Percentiles rank a stretch among this genome's conserved stretches.
Evolutionary conservation across 495 filamentous ascomycete genomes (phyloP).

Genomic region (Penicillium steckii): DNA sequence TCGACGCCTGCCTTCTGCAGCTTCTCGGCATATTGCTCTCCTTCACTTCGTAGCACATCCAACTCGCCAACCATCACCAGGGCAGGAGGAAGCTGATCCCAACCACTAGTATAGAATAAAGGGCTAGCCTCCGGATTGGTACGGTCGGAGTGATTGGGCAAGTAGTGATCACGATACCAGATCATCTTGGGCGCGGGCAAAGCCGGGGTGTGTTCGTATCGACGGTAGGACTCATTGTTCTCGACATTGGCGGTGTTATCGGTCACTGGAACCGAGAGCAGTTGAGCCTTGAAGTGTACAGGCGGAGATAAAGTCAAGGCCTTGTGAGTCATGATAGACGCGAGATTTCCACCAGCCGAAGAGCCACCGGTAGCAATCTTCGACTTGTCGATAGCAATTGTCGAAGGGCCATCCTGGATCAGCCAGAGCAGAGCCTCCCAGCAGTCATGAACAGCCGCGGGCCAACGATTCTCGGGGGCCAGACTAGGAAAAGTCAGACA

Average conservation of each 20-base stretch:
- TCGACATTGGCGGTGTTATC: conserved; percentile 52
- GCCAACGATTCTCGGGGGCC: conserved; percentile 55
- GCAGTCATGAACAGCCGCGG: conserved; percentile 55
- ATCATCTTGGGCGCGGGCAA: conserved; percentile 56
- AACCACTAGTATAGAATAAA: conserved; percentile 48
- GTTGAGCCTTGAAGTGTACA: conserved; percentile 46
- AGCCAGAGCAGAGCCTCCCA: conserved; percentile 60
- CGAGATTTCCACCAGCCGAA: conserved; percentile 56
- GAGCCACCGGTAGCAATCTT: conserved; percentile 54
- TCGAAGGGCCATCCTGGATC: conserved; percentile 34
- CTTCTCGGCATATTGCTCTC: conserved; percentile 47
- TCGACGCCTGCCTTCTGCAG: conserved; percentile 51
- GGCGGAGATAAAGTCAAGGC: conserved; percentile 41
- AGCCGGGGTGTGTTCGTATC: conserved; percentile 49
- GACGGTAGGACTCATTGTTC: conserved; percentile 47
- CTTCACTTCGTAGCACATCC: conserved; percentile 54
- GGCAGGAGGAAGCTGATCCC: conserved; percentile 48
- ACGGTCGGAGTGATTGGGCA: conserved; percentile 45
- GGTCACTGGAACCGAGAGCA: conserved; percentile 58
- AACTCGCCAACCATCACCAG: conserved; percentile 56
- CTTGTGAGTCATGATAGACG: conserved; percentile 55
- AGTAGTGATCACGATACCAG: conserved; percentile 58
- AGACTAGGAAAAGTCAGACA: conserved; percentile 21
- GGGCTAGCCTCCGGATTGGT: conserved; percentile 54
- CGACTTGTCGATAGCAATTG: conserved; percentile 42